Conservation (phyloP, 345 rosid species). For the Eucalyptus curtisii region DNA sequence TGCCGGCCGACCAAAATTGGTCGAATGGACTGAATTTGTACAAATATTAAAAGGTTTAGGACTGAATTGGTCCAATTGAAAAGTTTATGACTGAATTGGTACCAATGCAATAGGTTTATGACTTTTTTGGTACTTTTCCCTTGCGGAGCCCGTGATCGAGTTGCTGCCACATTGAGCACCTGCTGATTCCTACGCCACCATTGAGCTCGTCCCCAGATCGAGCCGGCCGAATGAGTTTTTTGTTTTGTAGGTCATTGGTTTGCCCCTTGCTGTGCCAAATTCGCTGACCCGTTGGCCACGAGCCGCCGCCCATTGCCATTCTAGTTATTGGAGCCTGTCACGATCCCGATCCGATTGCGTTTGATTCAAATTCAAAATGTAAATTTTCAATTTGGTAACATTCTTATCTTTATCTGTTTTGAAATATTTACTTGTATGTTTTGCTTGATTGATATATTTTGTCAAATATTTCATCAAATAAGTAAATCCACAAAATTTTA, state of each 20-base stretch:
- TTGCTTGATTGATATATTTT: neutral
- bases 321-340: no score
- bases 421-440: neutral
- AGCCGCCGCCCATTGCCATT: conserved; percentile 5
- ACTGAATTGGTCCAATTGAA: no score
- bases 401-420: neutral
- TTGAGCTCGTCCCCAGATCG: neutral
- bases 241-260: neutral
- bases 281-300: neutral
- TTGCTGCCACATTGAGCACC: neutral
- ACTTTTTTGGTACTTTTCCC: no score
- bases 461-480: no score
- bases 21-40: no score
- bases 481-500: neutral
- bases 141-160: neutral
- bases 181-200: neutral
- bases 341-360: neutral
- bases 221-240: neutral
- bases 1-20: no score
- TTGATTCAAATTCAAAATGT: conserved; percentile 8
- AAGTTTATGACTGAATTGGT: no score
- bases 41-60: no score
- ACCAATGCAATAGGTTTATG: no score
- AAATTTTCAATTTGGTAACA: neutral
- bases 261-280: neutral